Evolutionary conservation across 805 yeast genomes (phyloP).

Genomic region (Schwanniomyces yamadae): DNA sequence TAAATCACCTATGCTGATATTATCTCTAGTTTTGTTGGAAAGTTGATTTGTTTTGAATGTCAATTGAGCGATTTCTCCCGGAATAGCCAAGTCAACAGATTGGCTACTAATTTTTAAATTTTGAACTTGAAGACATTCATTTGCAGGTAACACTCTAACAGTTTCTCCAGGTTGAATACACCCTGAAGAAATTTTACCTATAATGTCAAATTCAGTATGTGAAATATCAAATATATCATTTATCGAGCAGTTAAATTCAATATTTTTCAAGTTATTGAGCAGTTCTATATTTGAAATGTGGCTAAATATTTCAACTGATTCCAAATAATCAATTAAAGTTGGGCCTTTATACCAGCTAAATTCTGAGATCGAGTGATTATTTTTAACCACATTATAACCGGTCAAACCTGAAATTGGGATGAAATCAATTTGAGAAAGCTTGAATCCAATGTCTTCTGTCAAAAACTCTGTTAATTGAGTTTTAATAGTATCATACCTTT

Average conservation of each 20-base stretch:
- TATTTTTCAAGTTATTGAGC: constrained; percentile 21
- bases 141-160: constrained; percentile 54
- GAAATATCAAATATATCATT: constrained; percentile 57
- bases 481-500: constrained; percentile 51
- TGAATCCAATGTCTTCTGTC: constrained; percentile 49
- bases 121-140: constrained; percentile 44
- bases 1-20: constrained; percentile 62
- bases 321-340: constrained; percentile 42
- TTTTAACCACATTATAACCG: constrained; percentile 63
- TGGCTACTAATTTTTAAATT: constrained; percentile 28
- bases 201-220: constrained; percentile 49
- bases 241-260: constrained; percentile 57
- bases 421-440: constrained; percentile 41
- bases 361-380: constrained; percentile 28
- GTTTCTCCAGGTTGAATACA: constrained; percentile 69
- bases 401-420: constrained; percentile 69
- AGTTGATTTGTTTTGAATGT: constrained; percentile 47
- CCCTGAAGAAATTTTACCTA: constrained; percentile 72
- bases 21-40: constrained; percentile 50
- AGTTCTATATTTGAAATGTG: constrained; percentile 12
- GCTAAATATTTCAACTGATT: constrained; percentile 24
- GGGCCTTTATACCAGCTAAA: constrained; percentile 49
- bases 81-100: constrained; percentile 51
- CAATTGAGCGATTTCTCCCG: constrained; percentile 60
- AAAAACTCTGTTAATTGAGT: constrained; percentile 51